A percentile compares a stretch with the other conserved stretches of the same genome.
Evolutionary conservation across 2,329 filamentous ascomycete species (phyloP).

Genomic region (Aspergillus sergii): DNA sequence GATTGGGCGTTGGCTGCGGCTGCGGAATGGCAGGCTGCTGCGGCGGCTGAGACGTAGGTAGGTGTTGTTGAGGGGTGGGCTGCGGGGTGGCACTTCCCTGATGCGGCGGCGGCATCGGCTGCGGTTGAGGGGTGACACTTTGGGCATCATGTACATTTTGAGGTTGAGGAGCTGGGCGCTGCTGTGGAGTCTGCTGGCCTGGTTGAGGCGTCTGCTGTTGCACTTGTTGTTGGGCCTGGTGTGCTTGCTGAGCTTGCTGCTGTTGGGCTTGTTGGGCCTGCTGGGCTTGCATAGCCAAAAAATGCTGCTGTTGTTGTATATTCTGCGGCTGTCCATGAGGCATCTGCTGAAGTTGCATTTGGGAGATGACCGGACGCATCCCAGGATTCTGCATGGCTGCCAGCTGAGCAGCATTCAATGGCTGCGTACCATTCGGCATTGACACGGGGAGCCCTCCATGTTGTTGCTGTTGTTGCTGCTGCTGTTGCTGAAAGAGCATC

Average conservation of each 20-base stretch:
- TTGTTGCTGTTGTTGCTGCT: conserved; percentile 38
- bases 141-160: conserved; percentile 47
- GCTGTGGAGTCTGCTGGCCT: conserved; percentile 44
- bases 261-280: conserved; percentile 28
- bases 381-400: conserved; percentile 47
- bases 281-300: conserved; percentile 37
- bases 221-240: conserved; percentile 28
- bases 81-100: conserved; percentile 44
- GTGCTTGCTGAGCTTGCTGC: conserved; percentile 31
- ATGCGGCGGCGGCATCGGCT: conserved; percentile 41
- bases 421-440: conserved; percentile 45
- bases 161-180: conserved; percentile 44
- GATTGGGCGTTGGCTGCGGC: conserved; percentile 39
- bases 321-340: conserved; percentile 46
- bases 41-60: conserved; percentile 37
- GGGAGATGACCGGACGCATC: conserved; percentile 42
- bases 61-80: conserved; percentile 33
- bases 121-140: conserved; percentile 47
- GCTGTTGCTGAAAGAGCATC: conserved; percentile 34
- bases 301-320: conserved; percentile 42
- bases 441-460: conserved; percentile 41
- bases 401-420: conserved; percentile 45
- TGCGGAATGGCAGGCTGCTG: conserved; percentile 38
- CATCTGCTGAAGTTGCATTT: conserved; percentile 46
- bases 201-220: conserved; percentile 36